Base-by-base conservation (phyloP, 192 early-diverging fungal genomes). In the Coemansia sp. region DNA sequence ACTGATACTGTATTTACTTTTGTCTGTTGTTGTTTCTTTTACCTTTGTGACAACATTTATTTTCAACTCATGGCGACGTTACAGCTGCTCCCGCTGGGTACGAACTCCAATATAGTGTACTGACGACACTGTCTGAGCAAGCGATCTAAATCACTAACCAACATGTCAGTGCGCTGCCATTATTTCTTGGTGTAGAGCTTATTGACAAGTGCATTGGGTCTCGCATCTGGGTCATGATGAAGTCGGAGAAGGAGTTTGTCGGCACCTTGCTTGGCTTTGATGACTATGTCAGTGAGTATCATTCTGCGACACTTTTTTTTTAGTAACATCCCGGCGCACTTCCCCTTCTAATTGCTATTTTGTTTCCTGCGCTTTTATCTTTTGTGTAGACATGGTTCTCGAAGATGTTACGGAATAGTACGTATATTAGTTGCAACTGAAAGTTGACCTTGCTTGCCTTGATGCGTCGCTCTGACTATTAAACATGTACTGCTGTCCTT, bases 151-250 rank as follows among this genome's bases (percentile, higher is more conserved):
- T 29, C 25, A 25, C 4, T 53, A 53, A 53, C 21, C 25, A 53
- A 29, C 50, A 25, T 29, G 19, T 15, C 44, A n/a, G 37, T 37
- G 44, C 44, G 44, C 12, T 45, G 7, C 23, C 27, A 31, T 46
- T 39, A 41, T 57, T 62, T 21, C 19, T 17, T 11, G 19, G 1
- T 62, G 65, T 86, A 94, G 97, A 99, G 76, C 87, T 99, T 45
- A 95, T 99, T 64, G 97, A 99, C 83, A 93, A 95, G 73, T 99
- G 97, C 84, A 95, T 98, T 63, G 95, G 96, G 25, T 96, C 94
- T 63, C 88, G 90, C 70, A 96, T 99, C 66, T 97, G 95, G 96
- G 96, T 99, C 1, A 77, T 97, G 46, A 96, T 99, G 95, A 98
- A 98, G 85, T 86, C 87, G 19, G 94, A 98, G 67, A 96, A 94